Evolutionary conservation across 345 rosid species (phyloP).

Genomic region (Eucalyptus pauciflora): DNA sequence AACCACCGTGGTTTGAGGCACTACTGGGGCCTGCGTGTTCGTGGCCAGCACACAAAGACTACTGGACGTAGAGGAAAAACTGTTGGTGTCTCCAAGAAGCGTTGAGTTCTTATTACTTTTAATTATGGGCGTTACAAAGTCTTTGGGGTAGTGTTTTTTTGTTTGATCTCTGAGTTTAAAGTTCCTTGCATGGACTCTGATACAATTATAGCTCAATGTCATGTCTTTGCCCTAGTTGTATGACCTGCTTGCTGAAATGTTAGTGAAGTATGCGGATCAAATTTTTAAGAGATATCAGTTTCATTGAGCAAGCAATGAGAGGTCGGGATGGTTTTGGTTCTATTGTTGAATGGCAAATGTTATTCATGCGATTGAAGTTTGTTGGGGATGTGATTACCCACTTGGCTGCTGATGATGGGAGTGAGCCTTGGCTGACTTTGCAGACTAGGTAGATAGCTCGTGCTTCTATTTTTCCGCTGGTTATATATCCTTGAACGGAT

Average conservation of each 20-base stretch:
- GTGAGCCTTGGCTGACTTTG: background rate
- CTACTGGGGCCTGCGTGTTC: conserved; percentile 97
- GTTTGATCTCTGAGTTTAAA: background rate
- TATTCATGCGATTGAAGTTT: background rate
- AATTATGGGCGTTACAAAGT: background rate
- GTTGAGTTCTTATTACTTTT: background rate
- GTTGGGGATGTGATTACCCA: accelerated
- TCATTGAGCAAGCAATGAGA: background rate
- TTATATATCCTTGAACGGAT: accelerated
- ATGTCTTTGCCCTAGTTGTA: background rate
- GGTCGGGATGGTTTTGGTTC: accelerated
- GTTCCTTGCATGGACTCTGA: background rate
- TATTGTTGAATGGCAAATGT: background rate
- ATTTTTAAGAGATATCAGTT: background rate
- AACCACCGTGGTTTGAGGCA: conserved; percentile 97
- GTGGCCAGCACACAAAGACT: conserved; percentile 98
- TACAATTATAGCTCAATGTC: background rate
- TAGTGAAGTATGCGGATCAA: background rate
- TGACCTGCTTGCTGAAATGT: background rate
- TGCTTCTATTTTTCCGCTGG: background rate
- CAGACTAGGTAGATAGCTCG: background rate
- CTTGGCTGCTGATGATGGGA: accelerated
- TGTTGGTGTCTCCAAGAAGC: conserved; percentile 92
- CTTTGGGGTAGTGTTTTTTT: background rate
- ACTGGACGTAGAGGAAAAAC: conserved; percentile 93